Base-by-base conservation (phyloP, 257 asterid species). In the Verbascum thapsus region DNA sequence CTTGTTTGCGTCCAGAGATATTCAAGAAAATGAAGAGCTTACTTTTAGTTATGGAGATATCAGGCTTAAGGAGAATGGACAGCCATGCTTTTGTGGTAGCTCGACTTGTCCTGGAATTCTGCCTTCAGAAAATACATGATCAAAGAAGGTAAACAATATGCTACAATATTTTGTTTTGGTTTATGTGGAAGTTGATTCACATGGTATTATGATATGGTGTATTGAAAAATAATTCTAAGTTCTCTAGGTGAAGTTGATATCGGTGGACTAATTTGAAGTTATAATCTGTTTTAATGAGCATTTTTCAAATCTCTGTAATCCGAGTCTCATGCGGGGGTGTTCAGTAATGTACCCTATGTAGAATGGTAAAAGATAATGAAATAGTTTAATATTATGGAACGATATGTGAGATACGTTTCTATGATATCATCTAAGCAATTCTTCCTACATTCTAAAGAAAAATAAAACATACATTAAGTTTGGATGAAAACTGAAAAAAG, bases 81-180 rank as follows among this genome's bases (percentile, higher is more conserved):
- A 66, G 34, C 85, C 71, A 3, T 92, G 98, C 59, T 92, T 86
- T 52, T 92, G 97, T 38, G 84, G 87, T 20, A 72, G 84, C 76
- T 53, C 79, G 63, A 68, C 73, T 30, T 92, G 97, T 74, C 64
- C 61, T 40, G 97, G 97, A 11, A 22, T 74, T 59, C 76, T 92
- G 62, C 98, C 97, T 58, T 87, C 91, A 32, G 97, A 92, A 64
- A 58, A 62, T 22, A 88, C 95, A 61, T 91, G 83, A 88, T 35
- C 45, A 43, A 58, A 3, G 56, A 32, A 43, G 30, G 72, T 66
- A 58, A 20, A 30, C 32, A 5, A 15, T 6, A 7, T 7, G 45
- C 34, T 11, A 40, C 41, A 8, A 38, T 22, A 3, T 30, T 8
- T 51, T 64, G 15, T 49, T 15, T 26, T 40, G 34, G 11, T 53